Base-by-base conservation (phyloP, 306 rosid species). In the Prunus campanulata region DNA sequence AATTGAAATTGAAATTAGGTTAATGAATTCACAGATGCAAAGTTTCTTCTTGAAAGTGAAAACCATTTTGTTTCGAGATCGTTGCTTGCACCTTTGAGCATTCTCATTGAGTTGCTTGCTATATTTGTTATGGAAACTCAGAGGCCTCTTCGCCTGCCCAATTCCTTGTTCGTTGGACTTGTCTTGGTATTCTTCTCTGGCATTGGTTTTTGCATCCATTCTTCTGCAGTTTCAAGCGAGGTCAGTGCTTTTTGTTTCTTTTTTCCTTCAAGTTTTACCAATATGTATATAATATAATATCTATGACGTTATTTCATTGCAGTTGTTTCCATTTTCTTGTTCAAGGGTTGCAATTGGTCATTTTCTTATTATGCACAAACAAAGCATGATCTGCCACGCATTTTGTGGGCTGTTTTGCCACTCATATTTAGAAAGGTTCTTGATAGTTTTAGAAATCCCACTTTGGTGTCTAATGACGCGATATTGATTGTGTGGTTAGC, bases 141-240 rank as follows among this genome's bases (percentile, higher is more conserved):
- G 76, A 75, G 12, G 54, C 68, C 66, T 56, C 11, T 83, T 76
- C 75, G 56, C 16, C 35, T 82, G 74, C 73, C 68, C 74, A 42
- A 74, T 13, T 72, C 19, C 81, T 54, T 86, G 48, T 71, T 86
- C 13, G 72, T 70, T 20, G 83, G 86, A 77, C 77, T 85, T 85
- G 76, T 75, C 8, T 66, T 80, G 69, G 30, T 87, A 48, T 81
- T 79, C 49, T 52, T 75, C 62, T 77, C 70, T 63, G 18, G 47
- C 50, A 25, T 74, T 73, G 87, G 75, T 49, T 71, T 78, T 55
- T 88, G 81, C 87, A 59, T 72, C 18, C 79, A 81, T 80, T 54
- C 67, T 59, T 70, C 79, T 68, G 78, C 91, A 50, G 52, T 54
- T 49, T 77, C 92, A 66, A 79, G 63, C 78, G 80, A 77, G 97